These are phyloP conservation scores for Aspergillus sp. DNA, from an alignment of 2,329 filamentous ascomycete genomes.

Conservation along the genomic window DNA sequence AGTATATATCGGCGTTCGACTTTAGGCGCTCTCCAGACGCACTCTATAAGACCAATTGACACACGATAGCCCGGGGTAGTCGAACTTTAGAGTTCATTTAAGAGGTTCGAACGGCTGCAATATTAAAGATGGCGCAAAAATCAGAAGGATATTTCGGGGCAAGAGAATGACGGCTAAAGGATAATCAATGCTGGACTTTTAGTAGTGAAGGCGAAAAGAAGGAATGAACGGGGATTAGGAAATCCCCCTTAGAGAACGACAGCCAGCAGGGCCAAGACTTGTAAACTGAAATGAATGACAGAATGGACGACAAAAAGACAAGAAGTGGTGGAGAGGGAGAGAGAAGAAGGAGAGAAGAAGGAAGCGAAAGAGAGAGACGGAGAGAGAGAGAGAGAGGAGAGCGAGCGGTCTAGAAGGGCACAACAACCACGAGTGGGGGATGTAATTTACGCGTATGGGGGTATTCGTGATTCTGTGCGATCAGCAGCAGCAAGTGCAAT, in stretches of 20 bases:
- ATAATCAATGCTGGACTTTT: neutral
- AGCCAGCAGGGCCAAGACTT: conserved; percentile 11
- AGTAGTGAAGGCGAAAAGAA: conserved; percentile 6
- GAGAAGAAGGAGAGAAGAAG: conserved; percentile 5
- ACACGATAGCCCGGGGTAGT: no score
- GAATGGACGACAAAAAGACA: conserved; percentile 5
- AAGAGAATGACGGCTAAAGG: no score
- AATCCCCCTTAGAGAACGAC: conserved; percentile 18
- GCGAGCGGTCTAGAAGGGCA: conserved; percentile 12
- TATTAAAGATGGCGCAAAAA: no score
- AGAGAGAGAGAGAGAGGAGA: conserved; percentile 12
- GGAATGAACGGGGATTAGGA: conserved; percentile 19
- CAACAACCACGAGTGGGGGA: no score
- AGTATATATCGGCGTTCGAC: no score
- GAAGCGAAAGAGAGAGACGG: conserved; percentile 7
- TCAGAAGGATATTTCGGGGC: no score
- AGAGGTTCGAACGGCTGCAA: no score
- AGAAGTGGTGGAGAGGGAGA: conserved; percentile 3
- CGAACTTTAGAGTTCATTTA: no score
- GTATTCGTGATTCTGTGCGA: no score
- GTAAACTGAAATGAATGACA: conserved; percentile 4
- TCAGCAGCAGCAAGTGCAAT: no score
- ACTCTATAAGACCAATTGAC: neutral
- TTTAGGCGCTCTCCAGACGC: neutral
- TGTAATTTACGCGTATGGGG: no score